Evolutionary conservation across 2,329 filamentous ascomycete genomes (phyloP).

Genomic region (Nigrospora osmanthi): DNA sequence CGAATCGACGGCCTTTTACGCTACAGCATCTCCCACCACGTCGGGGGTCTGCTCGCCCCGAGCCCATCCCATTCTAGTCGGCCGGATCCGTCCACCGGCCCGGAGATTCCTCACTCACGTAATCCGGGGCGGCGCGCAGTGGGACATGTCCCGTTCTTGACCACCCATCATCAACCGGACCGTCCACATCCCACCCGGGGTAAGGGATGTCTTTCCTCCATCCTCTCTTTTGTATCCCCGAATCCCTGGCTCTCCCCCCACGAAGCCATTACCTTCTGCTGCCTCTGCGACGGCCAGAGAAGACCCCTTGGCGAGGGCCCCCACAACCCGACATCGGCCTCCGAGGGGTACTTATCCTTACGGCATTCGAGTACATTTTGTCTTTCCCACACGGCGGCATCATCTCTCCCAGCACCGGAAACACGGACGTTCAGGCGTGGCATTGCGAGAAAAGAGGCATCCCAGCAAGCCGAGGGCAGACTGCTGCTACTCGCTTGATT

Average conservation of each 20-base stretch:
- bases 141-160: background rate
- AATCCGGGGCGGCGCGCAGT: too few species aligned
- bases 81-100: constrained; percentile 1
- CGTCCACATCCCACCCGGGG: too few species aligned
- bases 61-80: background rate
- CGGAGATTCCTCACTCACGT: background rate
- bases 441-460: background rate
- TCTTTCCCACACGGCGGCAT: background rate
- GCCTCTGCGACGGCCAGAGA: background rate
- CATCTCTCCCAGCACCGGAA: constrained; percentile 1
- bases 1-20: constrained; percentile 3
- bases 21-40: constrained; percentile 1
- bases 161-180: background rate
- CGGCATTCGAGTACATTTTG: background rate
- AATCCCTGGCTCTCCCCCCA: background rate
- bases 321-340: background rate
- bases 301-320: background rate
- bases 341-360: background rate
- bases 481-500: background rate
- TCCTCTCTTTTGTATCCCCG: background rate
- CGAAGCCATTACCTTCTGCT: background rate
- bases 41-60: background rate
- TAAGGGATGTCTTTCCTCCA: too few species aligned
- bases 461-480: too few species aligned
- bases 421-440: constrained; percentile 6